Evolutionary conservation across 768 basidiomycete genomes (phyloP).

Genomic region (Boletus insuetus): DNA sequence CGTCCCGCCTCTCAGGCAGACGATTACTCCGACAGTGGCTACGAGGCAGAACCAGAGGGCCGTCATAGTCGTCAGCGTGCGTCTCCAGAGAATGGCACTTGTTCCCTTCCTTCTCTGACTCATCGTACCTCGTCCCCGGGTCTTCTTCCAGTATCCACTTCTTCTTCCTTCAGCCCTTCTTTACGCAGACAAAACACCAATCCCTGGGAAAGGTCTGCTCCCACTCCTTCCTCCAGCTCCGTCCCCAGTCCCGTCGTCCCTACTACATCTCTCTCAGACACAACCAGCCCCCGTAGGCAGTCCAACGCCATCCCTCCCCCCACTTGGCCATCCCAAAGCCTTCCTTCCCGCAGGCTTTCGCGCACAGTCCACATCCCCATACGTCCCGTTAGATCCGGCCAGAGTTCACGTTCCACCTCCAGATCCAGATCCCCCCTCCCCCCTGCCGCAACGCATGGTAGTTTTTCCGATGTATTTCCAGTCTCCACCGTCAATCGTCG

Average conservation of each 20-base stretch:
- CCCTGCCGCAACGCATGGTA: constrained; percentile 57
- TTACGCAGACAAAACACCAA: constrained; percentile 62
- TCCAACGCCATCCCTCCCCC: constrained; percentile 46
- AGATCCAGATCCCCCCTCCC: constrained; percentile 93
- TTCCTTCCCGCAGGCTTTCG: constrained; percentile 77
- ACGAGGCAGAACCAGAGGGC: constrained; percentile 65
- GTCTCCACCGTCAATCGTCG: constrained; percentile 58
- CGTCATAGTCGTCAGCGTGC: constrained; percentile 75
- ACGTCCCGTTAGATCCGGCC: constrained; percentile 64
- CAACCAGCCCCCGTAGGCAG: constrained; percentile 64
- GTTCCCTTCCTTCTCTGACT: constrained; percentile 42
- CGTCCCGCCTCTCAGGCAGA: constrained; percentile 58
- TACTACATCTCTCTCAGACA: constrained; percentile 59
- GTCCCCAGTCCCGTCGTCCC: constrained; percentile 63
- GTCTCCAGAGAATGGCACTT: constrained; percentile 49
- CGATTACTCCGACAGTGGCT: constrained; percentile 80
- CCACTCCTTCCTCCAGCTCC: constrained; percentile 52
- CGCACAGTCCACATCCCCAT: constrained; percentile 77
- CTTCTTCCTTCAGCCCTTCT: constrained; percentile 61
- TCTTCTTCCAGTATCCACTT: constrained; percentile 62
- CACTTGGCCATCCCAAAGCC: constrained; percentile 53
- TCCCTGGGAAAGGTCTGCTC: constrained; percentile 59
- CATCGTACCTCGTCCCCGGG: constrained; percentile 55
- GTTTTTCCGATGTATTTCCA: constrained; percentile 56
- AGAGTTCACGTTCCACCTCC: constrained; percentile 91